Percentiles rank a stretch among this genome's conserved stretches.
Evolutionary conservation across 257 asterid species (phyloP).

Genomic region (Lantana camara): DNA sequence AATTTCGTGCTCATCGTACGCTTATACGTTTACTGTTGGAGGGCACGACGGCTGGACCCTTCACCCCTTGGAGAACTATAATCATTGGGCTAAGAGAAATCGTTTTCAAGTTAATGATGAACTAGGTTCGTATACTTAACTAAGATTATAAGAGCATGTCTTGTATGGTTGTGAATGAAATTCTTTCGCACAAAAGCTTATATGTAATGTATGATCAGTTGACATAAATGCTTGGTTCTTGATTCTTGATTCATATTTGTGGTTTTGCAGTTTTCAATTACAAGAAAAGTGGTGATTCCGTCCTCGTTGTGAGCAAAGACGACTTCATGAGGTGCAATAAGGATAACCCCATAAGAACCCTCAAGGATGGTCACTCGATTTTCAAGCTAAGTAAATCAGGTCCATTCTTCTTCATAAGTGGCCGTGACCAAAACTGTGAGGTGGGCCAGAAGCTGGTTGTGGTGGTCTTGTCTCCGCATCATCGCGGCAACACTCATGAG

Average conservation of each 20-base stretch:
- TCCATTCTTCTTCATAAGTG: slow-evolving; percentile 53
- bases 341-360: slow-evolving; percentile 30
- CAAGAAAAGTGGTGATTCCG: slow-evolving; percentile 45
- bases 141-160: no score
- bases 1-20: slow-evolving; percentile 24
- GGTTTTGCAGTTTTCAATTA: slow-evolving; percentile 54
- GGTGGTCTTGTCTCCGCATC: slow-evolving; percentile 31
- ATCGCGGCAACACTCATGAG: background rate
- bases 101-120: slow-evolving; percentile 46
- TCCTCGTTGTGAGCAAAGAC: slow-evolving; percentile 40
- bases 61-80: slow-evolving; percentile 37
- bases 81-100: slow-evolving; percentile 38
- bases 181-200: no score
- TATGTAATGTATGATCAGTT: no score
- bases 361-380: slow-evolving; percentile 37
- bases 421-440: slow-evolving; percentile 52
- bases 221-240: no score
- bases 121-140: slow-evolving; percentile 37
- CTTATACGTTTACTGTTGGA: no score
- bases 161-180: no score
- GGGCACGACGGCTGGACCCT: slow-evolving; percentile 47
- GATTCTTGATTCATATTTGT: no score
- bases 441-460: slow-evolving; percentile 45
- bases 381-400: slow-evolving; percentile 45
- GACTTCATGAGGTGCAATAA: slow-evolving; percentile 52